A percentile compares a stretch with the other conserved stretches of the same genome.
phyloP scores from a whole-genome alignment of 345 rosid species.

The Eucalyptus guilfoylei region DNA sequence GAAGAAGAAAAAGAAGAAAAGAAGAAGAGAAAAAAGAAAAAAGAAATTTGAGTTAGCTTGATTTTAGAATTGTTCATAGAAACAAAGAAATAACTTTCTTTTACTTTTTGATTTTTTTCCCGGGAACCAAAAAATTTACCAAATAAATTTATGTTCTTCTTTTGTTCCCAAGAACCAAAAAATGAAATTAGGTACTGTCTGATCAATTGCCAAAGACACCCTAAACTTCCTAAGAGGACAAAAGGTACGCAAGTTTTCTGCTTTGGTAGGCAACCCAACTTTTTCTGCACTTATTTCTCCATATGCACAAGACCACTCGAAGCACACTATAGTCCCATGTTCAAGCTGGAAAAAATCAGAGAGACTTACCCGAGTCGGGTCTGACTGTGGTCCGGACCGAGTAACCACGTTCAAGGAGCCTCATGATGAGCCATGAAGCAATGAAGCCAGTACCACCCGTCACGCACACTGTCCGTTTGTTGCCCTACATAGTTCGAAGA shows the following conservation, averaged over 20 bases:
- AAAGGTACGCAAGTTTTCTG: background rate
- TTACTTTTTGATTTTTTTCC: too few relatives aligned
- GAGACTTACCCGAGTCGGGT: constrained; percentile 25
- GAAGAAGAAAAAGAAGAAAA: too few relatives aligned
- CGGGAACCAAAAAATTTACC: fast-evolving
- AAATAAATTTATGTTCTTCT: too few relatives aligned
- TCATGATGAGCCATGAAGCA: constrained; percentile 86
- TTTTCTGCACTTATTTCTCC: background rate
- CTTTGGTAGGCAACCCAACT: background rate
- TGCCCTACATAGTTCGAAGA: background rate
- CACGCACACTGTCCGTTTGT: constrained; percentile 35
- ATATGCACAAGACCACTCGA: background rate
- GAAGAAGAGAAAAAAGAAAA: too few relatives aligned
- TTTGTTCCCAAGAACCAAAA: too few relatives aligned
- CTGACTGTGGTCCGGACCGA: constrained; percentile 78
- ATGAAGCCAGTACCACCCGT: constrained; percentile 85
- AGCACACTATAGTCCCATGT: background rate
- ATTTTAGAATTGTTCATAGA: too few relatives aligned
- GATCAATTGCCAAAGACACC: too few relatives aligned
- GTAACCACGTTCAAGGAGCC: constrained; percentile 70
- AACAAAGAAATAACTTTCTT: too few relatives aligned
- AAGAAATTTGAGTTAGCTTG: too few relatives aligned
- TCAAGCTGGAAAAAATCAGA: background rate
- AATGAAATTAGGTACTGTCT: too few relatives aligned
- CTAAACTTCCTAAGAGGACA: background rate